Base-by-base conservation (phyloP, 495 filamentous ascomycete species). In the Staphylotrichum tortipilum region DNA sequence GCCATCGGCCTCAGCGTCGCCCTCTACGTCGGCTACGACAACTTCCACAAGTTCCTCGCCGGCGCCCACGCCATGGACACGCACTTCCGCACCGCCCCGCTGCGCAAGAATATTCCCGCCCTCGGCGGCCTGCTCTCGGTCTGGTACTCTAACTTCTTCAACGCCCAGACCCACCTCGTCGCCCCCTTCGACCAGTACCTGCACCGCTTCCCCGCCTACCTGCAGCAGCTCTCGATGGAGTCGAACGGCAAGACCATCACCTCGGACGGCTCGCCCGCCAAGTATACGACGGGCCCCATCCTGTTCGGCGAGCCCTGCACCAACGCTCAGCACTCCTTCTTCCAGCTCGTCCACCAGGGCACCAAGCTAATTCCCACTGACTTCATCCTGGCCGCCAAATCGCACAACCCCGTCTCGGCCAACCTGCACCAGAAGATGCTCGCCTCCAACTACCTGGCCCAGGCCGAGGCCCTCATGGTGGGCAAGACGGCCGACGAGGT, bases 291-390 rank as follows among this genome's bases (percentile, higher is more conserved):
- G 14, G 92, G 73, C 15, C 78, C 92, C 18, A 86, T 98, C 68
- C 72, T 98, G 46, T 98, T 98, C 67, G 92, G 92, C 61, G 92
- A 97, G 76, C 92, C 92, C 45, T 92, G 89, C 66, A 98, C 92
- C 68, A 98, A 98, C 66, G 92, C 92, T 50, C 92, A 98, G 77
- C 92, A 98, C 80, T 97, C 92, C 49, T 98, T 98, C 82, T 98
- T 91, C 83, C 92, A 98, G 77, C 83, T 98, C 43, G 80, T 98
- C 33, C 92, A 98, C 76, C 92, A 98, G 73, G 92, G 92, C 57
- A 97, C 94, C 57, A 97, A 97, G 79, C 83, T 98, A 54, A 97
- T 98, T 63, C 92, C 92, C 10, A 84, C 89, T 53, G 92, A 98
- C 73, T 98, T 98, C 78, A 86, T 98, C 75, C 76, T 98, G 60